Base-by-base conservation (phyloP, 2,329 filamentous ascomycete genomes). In the Fusarium brevicatenulatum region DNA sequence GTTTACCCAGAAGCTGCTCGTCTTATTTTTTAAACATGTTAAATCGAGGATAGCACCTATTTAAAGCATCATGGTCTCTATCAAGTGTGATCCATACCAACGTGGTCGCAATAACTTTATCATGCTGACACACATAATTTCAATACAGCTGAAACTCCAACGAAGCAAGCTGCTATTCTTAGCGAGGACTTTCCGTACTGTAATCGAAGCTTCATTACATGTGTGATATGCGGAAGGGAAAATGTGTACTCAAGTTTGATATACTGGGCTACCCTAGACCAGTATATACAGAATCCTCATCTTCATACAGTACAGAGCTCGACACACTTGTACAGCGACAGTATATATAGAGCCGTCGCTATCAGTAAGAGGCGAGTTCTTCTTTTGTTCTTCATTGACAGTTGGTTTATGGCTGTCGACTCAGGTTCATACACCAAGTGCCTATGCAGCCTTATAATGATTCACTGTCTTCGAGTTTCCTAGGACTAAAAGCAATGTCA, bases 21-120 rank as follows among this genome's bases (percentile, higher is more conserved):
- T 64, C 47, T 46, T n/a, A 23, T 47, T 28, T 47, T 28, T 28
- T 44, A 53, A 71, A 68, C 44, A 53, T 49, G 36, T 42, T 59
- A 40, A 37, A 9, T n/a, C n/a, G 10, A 54, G 13, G 11, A n/a
- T n/a, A 40, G 19, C n/a, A 19, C 13, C 8, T 40, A 28, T 28
- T 13, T 15, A 21, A 37, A 21, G 2, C 18, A 25, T 11, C 9
- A 19, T 7, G 19, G 18, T 36, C 13, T 53, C 21, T 16, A 13
- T 39, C 10, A 39, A 9, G 23, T 39, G 28, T 21, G n/a, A 25
- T 25, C 25, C 25, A 25, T 8, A 34, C 16, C 18, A 15, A 34
- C 30, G 16, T 19, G 18, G 19, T 36, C n/a, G n/a, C 12, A 21
- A 36, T 25, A 19, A 25, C 32, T 15, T 15, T 15, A 25, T 25